Evolutionary conservation across 495 filamentous ascomycete genomes (phyloP).

Genomic region (Hyaloscypha hepaticicola): DNA sequence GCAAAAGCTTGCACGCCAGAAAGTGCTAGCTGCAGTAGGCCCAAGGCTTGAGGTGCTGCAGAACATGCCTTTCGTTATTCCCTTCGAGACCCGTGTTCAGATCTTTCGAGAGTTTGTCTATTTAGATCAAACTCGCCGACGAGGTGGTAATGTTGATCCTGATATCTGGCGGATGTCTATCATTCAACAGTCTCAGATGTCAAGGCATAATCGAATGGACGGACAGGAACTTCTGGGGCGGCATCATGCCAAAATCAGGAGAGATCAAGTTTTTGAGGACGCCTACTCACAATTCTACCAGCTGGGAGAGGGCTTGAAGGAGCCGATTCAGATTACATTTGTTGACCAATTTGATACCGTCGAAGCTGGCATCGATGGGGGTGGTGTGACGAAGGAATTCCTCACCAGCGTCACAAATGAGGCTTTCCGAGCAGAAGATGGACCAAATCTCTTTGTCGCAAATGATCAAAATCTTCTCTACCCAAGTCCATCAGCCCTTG

Average conservation of each 20-base stretch:
- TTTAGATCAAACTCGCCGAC: slow-evolving; percentile 74
- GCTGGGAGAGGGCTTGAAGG: slow-evolving; percentile 81
- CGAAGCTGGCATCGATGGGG: slow-evolving; percentile 95
- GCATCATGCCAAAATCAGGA: slow-evolving; percentile 78
- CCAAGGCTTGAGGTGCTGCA: slow-evolving; percentile 87
- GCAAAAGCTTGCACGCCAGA: slow-evolving; percentile 61
- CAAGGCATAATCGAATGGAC: slow-evolving; percentile 28
- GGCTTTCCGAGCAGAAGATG: slow-evolving; percentile 64
- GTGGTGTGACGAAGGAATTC: slow-evolving; percentile 98
- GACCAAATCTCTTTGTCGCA: slow-evolving; percentile 66
- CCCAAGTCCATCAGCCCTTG: slow-evolving; percentile 79
- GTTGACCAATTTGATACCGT: slow-evolving; percentile 83
- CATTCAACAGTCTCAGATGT: slow-evolving; percentile 40
- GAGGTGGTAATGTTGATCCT: slow-evolving; percentile 73
- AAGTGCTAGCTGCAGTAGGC: slow-evolving; percentile 70
- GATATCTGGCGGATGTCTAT: slow-evolving; percentile 75
- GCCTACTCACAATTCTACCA: slow-evolving; percentile 82
- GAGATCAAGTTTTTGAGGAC: slow-evolving; percentile 81
- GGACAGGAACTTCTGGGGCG: slow-evolving; percentile 55
- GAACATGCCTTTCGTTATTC: slow-evolving; percentile 97
- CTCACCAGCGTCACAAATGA: slow-evolving; percentile 86
- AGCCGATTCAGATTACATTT: slow-evolving; percentile 97
- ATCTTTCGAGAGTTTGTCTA: slow-evolving; percentile 91
- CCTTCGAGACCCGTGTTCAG: slow-evolving; percentile 86
- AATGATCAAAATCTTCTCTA: slow-evolving; percentile 90